A percentile compares a stretch with the other conserved stretches of the same genome.
These are phyloP conservation scores for Termitomyces heimii DNA, from an alignment of 768 basidiomycete genomes.

Conservation along the genomic window DNA sequence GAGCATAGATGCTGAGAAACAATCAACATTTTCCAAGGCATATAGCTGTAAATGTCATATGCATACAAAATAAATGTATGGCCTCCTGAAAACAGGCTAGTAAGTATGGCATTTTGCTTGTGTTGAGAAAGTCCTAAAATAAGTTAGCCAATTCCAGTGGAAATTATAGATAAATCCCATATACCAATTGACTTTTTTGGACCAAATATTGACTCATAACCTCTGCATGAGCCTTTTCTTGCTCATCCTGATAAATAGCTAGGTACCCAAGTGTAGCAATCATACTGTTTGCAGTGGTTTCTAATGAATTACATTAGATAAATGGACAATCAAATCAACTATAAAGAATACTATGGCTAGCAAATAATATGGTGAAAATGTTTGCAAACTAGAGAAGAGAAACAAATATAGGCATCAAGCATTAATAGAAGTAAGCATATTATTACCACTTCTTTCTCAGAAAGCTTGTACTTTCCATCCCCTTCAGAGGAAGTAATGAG, in stretches of 20 bases:
- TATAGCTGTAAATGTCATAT: neutral
- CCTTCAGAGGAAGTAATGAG: slow-evolving; percentile 14
- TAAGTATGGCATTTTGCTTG: slow-evolving; percentile 19
- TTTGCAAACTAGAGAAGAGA: slow-evolving; percentile 15
- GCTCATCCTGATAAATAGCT: slow-evolving; percentile 37
- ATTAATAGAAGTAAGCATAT: neutral
- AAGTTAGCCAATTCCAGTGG: neutral
- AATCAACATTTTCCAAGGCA: neutral
- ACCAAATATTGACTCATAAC: slow-evolving; percentile 30
- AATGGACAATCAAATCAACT: neutral
- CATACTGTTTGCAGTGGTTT: slow-evolving; percentile 46
- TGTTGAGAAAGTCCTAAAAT: slow-evolving; percentile 13
- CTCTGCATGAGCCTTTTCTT: slow-evolving; percentile 41
- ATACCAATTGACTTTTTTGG: slow-evolving; percentile 24
- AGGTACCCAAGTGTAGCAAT: slow-evolving; percentile 43
- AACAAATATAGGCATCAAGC: neutral
- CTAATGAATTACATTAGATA: slow-evolving; percentile 17
- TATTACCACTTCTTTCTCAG: slow-evolving; percentile 17
- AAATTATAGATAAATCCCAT: neutral
- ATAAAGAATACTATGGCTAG: slow-evolving; percentile 18
- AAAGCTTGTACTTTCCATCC: slow-evolving; percentile 13
- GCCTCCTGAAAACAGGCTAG: slow-evolving; percentile 25
- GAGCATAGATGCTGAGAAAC: slow-evolving; percentile 13
- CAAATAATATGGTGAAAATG: slow-evolving; percentile 18
- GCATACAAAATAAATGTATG: slow-evolving; percentile 22